Evolutionary conservation across 805 yeast genomes (phyloP).

Genomic region (Starmerella etchellsii): DNA sequence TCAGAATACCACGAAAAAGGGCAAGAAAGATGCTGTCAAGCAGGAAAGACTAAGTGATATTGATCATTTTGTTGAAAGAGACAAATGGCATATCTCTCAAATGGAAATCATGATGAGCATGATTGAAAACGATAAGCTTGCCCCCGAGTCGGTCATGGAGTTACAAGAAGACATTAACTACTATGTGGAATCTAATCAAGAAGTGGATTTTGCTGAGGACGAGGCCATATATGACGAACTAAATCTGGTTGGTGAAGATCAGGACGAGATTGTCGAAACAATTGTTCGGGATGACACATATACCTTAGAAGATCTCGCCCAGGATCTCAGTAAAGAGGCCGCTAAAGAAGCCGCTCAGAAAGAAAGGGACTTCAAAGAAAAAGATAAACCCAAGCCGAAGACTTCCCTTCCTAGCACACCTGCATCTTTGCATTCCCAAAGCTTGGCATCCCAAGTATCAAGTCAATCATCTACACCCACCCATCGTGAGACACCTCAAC

Average conservation of each 20-base stretch:
- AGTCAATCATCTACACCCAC: not conserved
- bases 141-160: conserved; percentile 60
- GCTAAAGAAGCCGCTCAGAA: conserved; percentile 25
- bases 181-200: conserved; percentile 87
- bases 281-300: conserved; percentile 25
- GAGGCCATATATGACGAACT: conserved; percentile 84
- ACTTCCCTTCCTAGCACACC: conserved; percentile 2
- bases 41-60: conserved; percentile 50
- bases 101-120: conserved; percentile 66
- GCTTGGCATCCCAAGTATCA: not conserved
- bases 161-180: conserved; percentile 83
- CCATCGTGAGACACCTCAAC: not conserved
- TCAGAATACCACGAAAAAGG: conserved; percentile 40
- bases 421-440: too few relatives aligned
- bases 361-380: conserved; percentile 13
- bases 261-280: conserved; percentile 33
- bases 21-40: conserved; percentile 45
- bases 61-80: conserved; percentile 53
- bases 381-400: conserved; percentile 18
- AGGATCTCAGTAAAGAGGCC: conserved; percentile 25
- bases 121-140: conserved; percentile 68
- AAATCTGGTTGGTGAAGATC: conserved; percentile 49
- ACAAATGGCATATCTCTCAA: conserved; percentile 62
- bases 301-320: conserved; percentile 28
- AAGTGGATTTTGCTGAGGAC: conserved; percentile 84